Conservation (phyloP, 2,329 filamentous ascomycete species). For the Pseudogymnoascus sp. region DNA sequence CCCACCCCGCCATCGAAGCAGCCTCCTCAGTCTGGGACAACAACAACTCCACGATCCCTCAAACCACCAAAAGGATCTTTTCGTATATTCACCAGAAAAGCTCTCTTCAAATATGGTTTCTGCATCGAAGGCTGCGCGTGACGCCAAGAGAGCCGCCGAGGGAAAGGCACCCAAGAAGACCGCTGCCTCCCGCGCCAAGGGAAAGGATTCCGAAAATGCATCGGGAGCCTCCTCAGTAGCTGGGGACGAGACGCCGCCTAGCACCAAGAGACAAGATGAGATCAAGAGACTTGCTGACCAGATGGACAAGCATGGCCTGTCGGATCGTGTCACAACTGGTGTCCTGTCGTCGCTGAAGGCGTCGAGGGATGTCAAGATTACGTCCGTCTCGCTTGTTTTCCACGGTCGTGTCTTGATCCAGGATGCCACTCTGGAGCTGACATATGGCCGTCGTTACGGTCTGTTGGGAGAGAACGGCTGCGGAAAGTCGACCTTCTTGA, state of each 20-base stretch:
- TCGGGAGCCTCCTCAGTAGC: conserved; percentile 61
- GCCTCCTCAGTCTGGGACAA: conserved; percentile 3
- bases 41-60: conserved; percentile 8
- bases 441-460: conserved; percentile 87
- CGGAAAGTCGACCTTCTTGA: conserved; percentile 96
- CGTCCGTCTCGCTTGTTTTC: conserved; percentile 87
- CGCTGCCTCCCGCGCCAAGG: conserved; percentile 57
- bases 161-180: conserved; percentile 75
- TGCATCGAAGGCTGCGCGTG: conserved; percentile 64
- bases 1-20: conserved; percentile 11
- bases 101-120: conserved; percentile 53
- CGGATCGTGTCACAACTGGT: conserved; percentile 96
- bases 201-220: conserved; percentile 55
- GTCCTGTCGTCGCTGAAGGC: conserved; percentile 78
- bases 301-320: conserved; percentile 93
- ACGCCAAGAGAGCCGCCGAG: conserved; percentile 64
- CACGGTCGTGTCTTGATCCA: conserved; percentile 95
- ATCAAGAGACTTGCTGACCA: conserved; percentile 85
- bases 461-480: conserved; percentile 98
- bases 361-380: conserved; percentile 96
- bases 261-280: conserved; percentile 64
- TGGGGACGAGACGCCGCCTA: conserved; percentile 62
- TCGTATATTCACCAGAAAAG: conserved; percentile 1
- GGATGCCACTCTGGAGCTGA: conserved; percentile 88
- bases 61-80: conserved; percentile 9